A percentile compares a stretch with the other conserved stretches of the same genome.
These are phyloP conservation scores for Botrytis squamosa DNA, from an alignment of 2,329 filamentous ascomycete genomes.

Conservation along the genomic window DNA sequence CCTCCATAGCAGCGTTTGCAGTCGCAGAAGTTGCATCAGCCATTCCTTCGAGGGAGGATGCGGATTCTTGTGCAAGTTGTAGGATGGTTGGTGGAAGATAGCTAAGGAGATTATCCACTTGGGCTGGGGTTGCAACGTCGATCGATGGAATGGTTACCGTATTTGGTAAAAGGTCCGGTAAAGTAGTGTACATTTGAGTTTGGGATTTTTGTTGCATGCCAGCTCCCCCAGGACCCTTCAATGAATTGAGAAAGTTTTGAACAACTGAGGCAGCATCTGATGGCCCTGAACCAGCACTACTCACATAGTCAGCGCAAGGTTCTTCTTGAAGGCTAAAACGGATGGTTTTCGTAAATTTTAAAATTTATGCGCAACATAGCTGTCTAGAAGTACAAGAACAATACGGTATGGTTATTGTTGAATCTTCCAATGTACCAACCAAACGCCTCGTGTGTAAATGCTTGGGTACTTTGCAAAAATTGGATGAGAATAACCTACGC, in stretches of 20 bases:
- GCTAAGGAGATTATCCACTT: constrained; percentile 72
- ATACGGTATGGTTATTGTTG: constrained; percentile 25
- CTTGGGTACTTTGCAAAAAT: constrained; percentile 30
- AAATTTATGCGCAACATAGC: constrained; percentile 36
- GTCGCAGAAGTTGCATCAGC: constrained; percentile 67
- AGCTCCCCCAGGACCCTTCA: constrained; percentile 54
- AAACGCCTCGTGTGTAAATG: constrained; percentile 38
- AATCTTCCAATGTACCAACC: constrained; percentile 31
- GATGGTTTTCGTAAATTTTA: constrained; percentile 25
- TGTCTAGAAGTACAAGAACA: constrained; percentile 39
- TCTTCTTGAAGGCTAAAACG: constrained; percentile 16
- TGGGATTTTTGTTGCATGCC: constrained; percentile 47
- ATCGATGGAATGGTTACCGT: constrained; percentile 76
- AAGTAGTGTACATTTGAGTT: constrained; percentile 72
- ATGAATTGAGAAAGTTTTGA: constrained; percentile 82
- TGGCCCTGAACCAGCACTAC: constrained; percentile 58
- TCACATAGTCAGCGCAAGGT: constrained; percentile 46
- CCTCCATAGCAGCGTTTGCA: constrained; percentile 70
- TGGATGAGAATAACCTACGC: constrained; percentile 75
- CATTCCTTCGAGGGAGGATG: constrained; percentile 54
- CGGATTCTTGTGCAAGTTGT: constrained; percentile 68
- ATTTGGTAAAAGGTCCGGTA: constrained; percentile 81
- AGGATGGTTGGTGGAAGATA: constrained; percentile 78
- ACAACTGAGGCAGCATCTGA: constrained; percentile 74
- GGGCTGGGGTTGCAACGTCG: constrained; percentile 54